A percentile compares a stretch with the other conserved stretches of the same genome.
These are phyloP conservation scores for Colletotrichum paranaense DNA, from an alignment of 2,329 filamentous ascomycete species.

Conservation along the genomic window DNA sequence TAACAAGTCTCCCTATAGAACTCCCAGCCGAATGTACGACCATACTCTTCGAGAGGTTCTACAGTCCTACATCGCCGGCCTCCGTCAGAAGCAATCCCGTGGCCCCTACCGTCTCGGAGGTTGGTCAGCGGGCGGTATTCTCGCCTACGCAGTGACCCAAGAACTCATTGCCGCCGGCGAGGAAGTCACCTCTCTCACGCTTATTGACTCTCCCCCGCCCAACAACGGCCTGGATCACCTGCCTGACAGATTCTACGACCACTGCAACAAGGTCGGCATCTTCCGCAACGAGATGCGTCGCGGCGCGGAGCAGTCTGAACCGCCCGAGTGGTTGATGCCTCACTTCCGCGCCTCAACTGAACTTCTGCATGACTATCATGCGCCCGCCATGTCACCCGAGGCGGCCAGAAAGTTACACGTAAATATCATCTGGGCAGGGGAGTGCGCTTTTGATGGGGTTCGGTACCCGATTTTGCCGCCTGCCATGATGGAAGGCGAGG, in stretches of 20 bases:
- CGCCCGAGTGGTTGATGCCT: slow-evolving; percentile 77
- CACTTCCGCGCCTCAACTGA: slow-evolving; percentile 78
- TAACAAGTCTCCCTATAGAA: slow-evolving; percentile 69
- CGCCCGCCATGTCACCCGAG: slow-evolving; percentile 69
- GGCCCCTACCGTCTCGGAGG: slow-evolving; percentile 77
- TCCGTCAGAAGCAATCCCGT: slow-evolving; percentile 61
- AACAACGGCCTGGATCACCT: slow-evolving; percentile 72
- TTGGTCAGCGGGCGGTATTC: slow-evolving; percentile 82
- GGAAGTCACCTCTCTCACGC: slow-evolving; percentile 67
- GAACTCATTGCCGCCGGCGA: slow-evolving; percentile 69
- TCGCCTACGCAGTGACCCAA: slow-evolving; percentile 73
- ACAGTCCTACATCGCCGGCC: background rate
- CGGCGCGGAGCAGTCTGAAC: slow-evolving; percentile 61
- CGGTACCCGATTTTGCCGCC: slow-evolving; percentile 73
- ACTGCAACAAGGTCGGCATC: slow-evolving; percentile 78
- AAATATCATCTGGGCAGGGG: slow-evolving; percentile 76
- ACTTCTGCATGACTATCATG: slow-evolving; percentile 72
- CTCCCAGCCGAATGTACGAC: slow-evolving; percentile 4
- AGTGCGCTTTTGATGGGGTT: slow-evolving; percentile 76
- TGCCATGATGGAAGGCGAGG: slow-evolving; percentile 68
- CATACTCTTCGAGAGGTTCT: background rate
- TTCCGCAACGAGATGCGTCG: slow-evolving; percentile 63
- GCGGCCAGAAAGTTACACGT: slow-evolving; percentile 68
- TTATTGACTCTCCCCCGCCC: slow-evolving; percentile 75
- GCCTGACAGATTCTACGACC: slow-evolving; percentile 72